Percentiles rank a stretch among this genome's conserved stretches.
Evolutionary conservation across 305 asterid genomes (phyloP).

Genomic region (Rubia balearica): DNA sequence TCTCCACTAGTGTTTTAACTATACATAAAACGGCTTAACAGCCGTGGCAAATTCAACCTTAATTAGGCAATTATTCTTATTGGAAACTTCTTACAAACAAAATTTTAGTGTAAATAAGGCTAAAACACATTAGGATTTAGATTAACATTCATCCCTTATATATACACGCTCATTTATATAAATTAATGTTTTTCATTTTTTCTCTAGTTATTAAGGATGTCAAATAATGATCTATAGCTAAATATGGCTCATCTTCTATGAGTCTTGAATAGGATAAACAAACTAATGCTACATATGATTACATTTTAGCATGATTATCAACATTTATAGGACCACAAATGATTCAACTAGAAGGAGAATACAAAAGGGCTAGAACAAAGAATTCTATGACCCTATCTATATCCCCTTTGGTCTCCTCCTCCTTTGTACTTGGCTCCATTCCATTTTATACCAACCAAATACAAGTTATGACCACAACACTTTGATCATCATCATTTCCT

Average conservation of each 20-base stretch:
- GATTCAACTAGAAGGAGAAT: conserved; percentile 31
- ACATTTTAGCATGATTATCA: background rate
- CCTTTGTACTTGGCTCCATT: too few relatives aligned
- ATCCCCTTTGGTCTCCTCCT: background rate
- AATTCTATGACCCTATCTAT: conserved; percentile 12
- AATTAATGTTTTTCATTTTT: background rate
- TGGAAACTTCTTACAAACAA: background rate
- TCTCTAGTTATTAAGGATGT: background rate
- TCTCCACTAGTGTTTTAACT: too few relatives aligned
- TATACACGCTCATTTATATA: too few relatives aligned
- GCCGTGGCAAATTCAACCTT: background rate
- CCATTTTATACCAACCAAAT: too few relatives aligned
- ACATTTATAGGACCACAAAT: conserved; percentile 39
- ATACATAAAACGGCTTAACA: too few relatives aligned
- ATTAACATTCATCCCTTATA: background rate
- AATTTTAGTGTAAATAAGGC: background rate
- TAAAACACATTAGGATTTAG: background rate
- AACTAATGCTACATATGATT: background rate
- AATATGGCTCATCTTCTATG: background rate
- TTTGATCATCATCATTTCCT: conserved; percentile 24
- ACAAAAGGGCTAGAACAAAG: conserved; percentile 22
- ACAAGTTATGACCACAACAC: conserved; percentile 32
- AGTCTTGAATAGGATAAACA: background rate
- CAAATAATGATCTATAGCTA: background rate
- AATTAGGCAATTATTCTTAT: background rate